phyloP scores from a whole-genome alignment of 163 green algal genomes.

The Scenedesmus sp. region DNA sequence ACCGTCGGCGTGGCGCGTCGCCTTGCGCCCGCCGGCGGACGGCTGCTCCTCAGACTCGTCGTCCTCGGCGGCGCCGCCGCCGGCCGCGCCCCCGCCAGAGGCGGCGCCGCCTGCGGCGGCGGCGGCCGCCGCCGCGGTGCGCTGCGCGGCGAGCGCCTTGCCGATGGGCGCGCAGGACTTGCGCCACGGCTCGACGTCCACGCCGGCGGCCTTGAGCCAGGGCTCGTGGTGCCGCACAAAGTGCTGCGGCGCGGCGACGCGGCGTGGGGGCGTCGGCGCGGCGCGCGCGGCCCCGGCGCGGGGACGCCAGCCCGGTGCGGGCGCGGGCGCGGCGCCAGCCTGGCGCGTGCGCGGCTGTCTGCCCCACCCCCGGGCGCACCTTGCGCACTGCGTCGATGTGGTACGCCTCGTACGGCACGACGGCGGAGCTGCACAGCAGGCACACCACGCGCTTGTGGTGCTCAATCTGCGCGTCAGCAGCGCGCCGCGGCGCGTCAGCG shows the following conservation, averaged over 20 bases:
- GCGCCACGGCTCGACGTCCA: constrained; percentile 35
- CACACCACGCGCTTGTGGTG: constrained; percentile 41
- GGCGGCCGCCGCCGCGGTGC: not conserved
- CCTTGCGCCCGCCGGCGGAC: not conserved
- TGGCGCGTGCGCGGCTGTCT: too few species aligned
- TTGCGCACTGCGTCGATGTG: constrained; percentile 37
- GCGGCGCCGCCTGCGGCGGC: not conserved
- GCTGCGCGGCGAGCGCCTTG: not conserved
- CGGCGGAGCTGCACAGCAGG: constrained; percentile 27
- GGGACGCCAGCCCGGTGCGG: too few species aligned
- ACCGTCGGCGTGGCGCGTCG: constrained; percentile 29
- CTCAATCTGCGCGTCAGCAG: constrained; percentile 27
- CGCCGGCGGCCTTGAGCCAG: constrained; percentile 9
- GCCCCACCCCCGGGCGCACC: too few species aligned
- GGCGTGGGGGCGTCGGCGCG: too few species aligned
- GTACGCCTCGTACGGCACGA: constrained; percentile 45
- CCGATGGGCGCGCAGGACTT: constrained; percentile 27
- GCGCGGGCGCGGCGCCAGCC: too few species aligned
- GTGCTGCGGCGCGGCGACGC: not conserved
- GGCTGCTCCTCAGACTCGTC: not conserved
- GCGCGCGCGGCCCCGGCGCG: too few species aligned
- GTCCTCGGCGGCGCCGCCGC: too few species aligned
- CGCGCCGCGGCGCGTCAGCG: too few species aligned
- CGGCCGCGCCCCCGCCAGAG: not conserved
- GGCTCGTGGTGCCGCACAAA: constrained; percentile 42